Conservation (phyloP, 345 rosid genomes). For the Mallotus nudiflorus region DNA sequence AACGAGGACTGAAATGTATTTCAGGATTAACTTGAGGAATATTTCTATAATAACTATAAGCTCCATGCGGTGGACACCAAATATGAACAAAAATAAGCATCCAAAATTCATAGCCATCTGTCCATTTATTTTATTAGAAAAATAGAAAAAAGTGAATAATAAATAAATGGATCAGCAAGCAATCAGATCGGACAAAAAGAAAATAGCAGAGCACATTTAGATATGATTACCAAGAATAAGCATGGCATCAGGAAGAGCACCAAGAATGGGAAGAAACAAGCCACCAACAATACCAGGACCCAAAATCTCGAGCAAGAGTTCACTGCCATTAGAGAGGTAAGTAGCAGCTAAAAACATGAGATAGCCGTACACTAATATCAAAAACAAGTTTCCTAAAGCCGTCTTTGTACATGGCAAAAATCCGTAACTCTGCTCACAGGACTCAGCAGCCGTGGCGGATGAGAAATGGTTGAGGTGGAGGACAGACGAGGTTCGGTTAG, state of each 20-base stretch:
- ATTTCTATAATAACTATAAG: no score
- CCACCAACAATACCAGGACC: constrained; percentile 98
- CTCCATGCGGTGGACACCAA: no score
- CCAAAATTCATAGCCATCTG: no score
- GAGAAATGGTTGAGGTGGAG: not conserved
- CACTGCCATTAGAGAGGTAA: constrained; percentile 79
- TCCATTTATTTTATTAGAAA: no score
- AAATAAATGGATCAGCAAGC: no score
- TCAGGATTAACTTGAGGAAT: no score
- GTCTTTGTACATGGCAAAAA: constrained; percentile 92
- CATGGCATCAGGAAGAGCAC: constrained; percentile 98
- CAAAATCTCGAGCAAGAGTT: constrained; percentile 83
- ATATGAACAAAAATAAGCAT: no score
- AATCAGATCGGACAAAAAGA: not conserved
- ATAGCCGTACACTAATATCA: constrained; percentile 74
- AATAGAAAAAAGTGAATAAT: no score
- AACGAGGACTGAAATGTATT: no score
- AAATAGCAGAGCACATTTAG: not conserved
- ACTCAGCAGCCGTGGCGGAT: constrained; percentile 25
- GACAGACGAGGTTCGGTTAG: constrained; percentile 14
- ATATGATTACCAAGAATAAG: constrained; percentile 67
- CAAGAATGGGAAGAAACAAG: constrained; percentile 85
- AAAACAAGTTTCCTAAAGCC: constrained; percentile 64
- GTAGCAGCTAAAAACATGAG: constrained; percentile 84
- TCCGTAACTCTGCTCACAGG: constrained; percentile 91